These are phyloP conservation scores for Nephelium lappaceum DNA, from an alignment of 345 rosid genomes.

Conservation along the genomic window DNA sequence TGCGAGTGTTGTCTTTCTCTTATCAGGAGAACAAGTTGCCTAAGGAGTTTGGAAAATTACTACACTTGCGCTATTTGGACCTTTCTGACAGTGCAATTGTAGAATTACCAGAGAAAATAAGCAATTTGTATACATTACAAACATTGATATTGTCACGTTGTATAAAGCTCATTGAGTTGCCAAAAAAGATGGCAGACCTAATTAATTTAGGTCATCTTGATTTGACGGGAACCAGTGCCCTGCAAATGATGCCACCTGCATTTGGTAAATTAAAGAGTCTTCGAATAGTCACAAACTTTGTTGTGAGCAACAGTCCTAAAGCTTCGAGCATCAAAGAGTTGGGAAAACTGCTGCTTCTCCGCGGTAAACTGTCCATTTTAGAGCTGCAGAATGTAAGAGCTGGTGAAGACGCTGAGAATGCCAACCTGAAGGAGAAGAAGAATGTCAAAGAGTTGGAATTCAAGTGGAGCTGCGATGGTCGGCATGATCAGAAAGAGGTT, in stretches of 20 bases:
- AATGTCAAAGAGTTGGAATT: conserved; percentile 33
- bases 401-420: conserved; percentile 33
- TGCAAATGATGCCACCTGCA: conserved; percentile 33
- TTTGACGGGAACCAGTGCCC: conserved; percentile 26
- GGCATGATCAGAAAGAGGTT: conserved; percentile 20
- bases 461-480: conserved; percentile 28
- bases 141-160: conserved; percentile 36
- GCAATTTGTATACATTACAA: conserved; percentile 35
- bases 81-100: conserved; percentile 27
- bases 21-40: conserved; percentile 23
- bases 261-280: conserved; percentile 37
- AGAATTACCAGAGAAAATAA: conserved; percentile 31
- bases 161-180: conserved; percentile 30
- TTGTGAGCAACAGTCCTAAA: conserved; percentile 15
- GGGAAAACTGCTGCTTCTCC: conserved; percentile 29
- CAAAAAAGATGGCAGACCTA: conserved; percentile 30
- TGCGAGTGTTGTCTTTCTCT: conserved; percentile 42
- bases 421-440: conserved; percentile 29
- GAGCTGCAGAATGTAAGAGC: conserved; percentile 34
- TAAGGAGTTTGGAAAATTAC: conserved; percentile 32
- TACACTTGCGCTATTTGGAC: conserved; percentile 39
- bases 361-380: conserved; percentile 32
- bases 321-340: conserved; percentile 32
- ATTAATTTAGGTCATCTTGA: conserved; percentile 38
- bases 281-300: conserved; percentile 29